Conservation (phyloP, 1,284 basidiomycete genomes). For the Meripilus lineatus region DNA sequence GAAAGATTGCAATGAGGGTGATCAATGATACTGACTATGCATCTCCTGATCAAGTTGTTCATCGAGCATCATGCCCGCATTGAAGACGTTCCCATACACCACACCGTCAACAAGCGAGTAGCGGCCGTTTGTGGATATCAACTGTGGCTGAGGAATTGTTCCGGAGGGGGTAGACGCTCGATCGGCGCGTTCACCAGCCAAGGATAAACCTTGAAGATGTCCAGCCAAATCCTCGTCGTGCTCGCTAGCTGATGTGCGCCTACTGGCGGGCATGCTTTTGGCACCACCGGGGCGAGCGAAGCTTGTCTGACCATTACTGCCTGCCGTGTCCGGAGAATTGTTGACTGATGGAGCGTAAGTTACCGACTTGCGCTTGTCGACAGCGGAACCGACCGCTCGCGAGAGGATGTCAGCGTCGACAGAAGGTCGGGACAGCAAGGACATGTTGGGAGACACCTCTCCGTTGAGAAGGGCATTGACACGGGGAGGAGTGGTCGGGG, state of each 20-base stretch:
- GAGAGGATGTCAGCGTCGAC: slow-evolving; percentile 58
- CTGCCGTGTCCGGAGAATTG: slow-evolving; percentile 60
- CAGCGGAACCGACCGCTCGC: slow-evolving; percentile 58
- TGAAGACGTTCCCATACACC: slow-evolving; percentile 57
- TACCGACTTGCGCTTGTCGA: slow-evolving; percentile 80
- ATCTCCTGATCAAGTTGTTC: slow-evolving; percentile 88
- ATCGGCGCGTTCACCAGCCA: slow-evolving; percentile 53
- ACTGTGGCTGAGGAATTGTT: slow-evolving; percentile 34
- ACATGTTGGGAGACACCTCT: slow-evolving; percentile 38
- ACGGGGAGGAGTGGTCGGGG: slow-evolving; percentile 78
- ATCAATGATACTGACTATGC: slow-evolving; percentile 61
- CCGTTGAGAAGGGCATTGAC: slow-evolving; percentile 53
- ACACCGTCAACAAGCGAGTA: slow-evolving; percentile 47
- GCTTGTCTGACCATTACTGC: slow-evolving; percentile 40
- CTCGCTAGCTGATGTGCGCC: slow-evolving; percentile 75
- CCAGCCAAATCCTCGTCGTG: slow-evolving; percentile 76
- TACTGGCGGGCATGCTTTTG: slow-evolving; percentile 85
- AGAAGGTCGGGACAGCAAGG: slow-evolving; percentile 40
- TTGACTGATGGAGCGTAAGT: slow-evolving; percentile 76
- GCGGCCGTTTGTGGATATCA: slow-evolving; percentile 43
- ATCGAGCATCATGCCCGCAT: slow-evolving; percentile 83
- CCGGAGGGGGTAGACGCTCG: slow-evolving; percentile 20
- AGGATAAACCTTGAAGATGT: slow-evolving; percentile 63
- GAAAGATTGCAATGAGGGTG: slow-evolving; percentile 4
- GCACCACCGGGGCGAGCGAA: slow-evolving; percentile 66